Evolutionary conservation across 371 early-diverging fungal species (phyloP).

Genomic region (Zychaea mexicana): DNA sequence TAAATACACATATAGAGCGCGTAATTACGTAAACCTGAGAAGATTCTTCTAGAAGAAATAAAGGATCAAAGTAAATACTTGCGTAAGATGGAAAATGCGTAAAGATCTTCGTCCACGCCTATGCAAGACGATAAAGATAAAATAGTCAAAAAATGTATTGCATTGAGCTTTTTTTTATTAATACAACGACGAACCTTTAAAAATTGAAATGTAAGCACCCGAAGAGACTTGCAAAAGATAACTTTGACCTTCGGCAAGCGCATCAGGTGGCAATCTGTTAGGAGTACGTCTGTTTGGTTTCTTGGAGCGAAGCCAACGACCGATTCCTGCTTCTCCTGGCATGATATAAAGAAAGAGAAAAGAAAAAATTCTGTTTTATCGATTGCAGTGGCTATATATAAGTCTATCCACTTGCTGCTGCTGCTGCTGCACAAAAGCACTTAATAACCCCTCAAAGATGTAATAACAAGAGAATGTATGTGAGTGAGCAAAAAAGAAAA

Average conservation of each 20-base stretch:
- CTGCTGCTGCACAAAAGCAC: no score
- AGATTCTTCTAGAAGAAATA: no score
- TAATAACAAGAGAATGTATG: no score
- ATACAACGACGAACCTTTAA: conserved; percentile 3
- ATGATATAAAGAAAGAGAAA: neutral
- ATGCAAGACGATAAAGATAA: no score
- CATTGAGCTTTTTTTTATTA: neutral
- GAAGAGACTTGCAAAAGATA: conserved; percentile 4
- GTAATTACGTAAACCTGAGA: neutral
- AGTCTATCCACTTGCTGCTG: no score
- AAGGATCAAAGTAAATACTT: neutral
- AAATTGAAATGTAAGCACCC: conserved; percentile 7
- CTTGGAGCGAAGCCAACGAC: conserved; percentile 5
- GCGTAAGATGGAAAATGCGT: conserved; percentile 5
- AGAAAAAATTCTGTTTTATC: neutral
- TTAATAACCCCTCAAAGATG: no score
- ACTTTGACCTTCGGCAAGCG: conserved; percentile 1
- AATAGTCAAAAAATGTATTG: neutral
- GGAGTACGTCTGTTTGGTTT: neutral
- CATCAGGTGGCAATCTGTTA: neutral
- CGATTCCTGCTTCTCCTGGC: neutral
- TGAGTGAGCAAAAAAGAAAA: no score
- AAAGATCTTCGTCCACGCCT: conserved; percentile 9
- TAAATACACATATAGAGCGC: neutral
- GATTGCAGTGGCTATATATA: no score